Percentiles rank a stretch among this genome's conserved stretches.
Conservation (phyloP, 1,139 yeast species). For the Saccharomyces hybrid region DNA sequence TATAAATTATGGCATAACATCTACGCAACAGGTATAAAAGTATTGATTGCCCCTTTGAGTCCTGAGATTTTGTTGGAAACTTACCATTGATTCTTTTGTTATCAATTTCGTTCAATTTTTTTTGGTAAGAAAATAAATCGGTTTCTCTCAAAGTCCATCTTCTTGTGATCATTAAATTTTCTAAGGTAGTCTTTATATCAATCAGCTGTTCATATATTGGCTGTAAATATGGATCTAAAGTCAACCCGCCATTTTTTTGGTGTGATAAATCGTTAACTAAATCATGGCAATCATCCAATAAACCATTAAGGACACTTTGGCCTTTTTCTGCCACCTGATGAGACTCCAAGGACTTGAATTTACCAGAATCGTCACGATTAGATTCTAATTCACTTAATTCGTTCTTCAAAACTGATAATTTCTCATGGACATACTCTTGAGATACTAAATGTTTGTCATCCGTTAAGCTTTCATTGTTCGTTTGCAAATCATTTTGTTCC, state of each 20-base stretch:
- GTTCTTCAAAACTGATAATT: slow-evolving; percentile 33
- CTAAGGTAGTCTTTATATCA: slow-evolving; percentile 63
- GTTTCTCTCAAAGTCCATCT: slow-evolving; percentile 97
- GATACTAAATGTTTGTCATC: slow-evolving; percentile 14
- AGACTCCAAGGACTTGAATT: slow-evolving; percentile 37
- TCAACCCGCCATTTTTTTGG: slow-evolving; percentile 39
- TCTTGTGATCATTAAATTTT: slow-evolving; percentile 77
- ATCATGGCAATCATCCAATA: slow-evolving; percentile 75
- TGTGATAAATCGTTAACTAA: slow-evolving; percentile 66
- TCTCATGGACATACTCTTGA: slow-evolving; percentile 17
- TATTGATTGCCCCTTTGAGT: slow-evolving; percentile 52
- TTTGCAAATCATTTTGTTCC: slow-evolving; percentile 15
- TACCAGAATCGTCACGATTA: slow-evolving; percentile 40
- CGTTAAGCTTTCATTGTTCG: slow-evolving; percentile 26
- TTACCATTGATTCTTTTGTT: slow-evolving; percentile 54
- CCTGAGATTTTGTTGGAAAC: slow-evolving; percentile 36
- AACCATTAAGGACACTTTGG: slow-evolving; percentile 61
- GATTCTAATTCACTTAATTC: slow-evolving; percentile 39
- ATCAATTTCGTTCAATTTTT: slow-evolving; percentile 64
- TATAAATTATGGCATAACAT: slow-evolving; percentile 83
- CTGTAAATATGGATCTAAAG: slow-evolving; percentile 43
- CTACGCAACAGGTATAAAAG: slow-evolving; percentile 75
- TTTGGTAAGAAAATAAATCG: slow-evolving; percentile 78
- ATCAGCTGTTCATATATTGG: slow-evolving; percentile 50
- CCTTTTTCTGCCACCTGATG: slow-evolving; percentile 37